Evolutionary conservation across 441 rosid species (phyloP).

Genomic region (Jatropha multifida): DNA sequence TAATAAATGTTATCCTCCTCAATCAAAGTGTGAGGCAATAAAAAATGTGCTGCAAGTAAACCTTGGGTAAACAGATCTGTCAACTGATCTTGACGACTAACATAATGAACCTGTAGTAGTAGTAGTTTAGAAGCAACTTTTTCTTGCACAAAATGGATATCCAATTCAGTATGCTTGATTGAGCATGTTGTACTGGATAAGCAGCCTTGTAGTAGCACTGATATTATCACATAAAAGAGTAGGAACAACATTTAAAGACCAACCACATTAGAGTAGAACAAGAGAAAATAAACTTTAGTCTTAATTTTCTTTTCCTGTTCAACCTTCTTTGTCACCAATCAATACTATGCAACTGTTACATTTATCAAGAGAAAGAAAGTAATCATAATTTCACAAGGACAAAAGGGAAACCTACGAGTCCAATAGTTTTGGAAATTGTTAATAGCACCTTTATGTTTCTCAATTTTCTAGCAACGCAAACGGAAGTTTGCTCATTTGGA

Average conservation of each 20-base stretch:
- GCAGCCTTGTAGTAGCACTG: too few relatives aligned
- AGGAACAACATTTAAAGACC: neutral
- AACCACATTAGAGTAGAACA: neutral
- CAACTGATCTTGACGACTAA: too few relatives aligned
- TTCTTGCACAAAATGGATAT: too few relatives aligned
- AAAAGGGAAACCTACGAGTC: conserved; percentile 7
- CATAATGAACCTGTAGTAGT: too few relatives aligned
- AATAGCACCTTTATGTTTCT: conserved; percentile 12
- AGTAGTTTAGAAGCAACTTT: too few relatives aligned
- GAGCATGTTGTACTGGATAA: too few relatives aligned
- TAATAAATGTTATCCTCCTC: too few relatives aligned
- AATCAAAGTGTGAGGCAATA: too few relatives aligned
- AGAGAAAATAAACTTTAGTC: neutral
- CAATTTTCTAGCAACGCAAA: neutral
- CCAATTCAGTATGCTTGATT: too few relatives aligned
- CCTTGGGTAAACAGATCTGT: too few relatives aligned
- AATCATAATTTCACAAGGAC: neutral
- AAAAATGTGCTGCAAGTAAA: too few relatives aligned
- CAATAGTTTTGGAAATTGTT: conserved; percentile 3
- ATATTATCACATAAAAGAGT: neutral
- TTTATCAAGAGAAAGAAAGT: too few relatives aligned
- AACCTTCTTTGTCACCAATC: neutral
- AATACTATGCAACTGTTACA: neutral
- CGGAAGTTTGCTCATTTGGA: conserved; percentile 12
- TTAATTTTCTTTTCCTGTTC: neutral